Evolutionary conservation across 805 yeast species (phyloP).

Genomic region (Cyberlindnera euphorbiiphila): DNA sequence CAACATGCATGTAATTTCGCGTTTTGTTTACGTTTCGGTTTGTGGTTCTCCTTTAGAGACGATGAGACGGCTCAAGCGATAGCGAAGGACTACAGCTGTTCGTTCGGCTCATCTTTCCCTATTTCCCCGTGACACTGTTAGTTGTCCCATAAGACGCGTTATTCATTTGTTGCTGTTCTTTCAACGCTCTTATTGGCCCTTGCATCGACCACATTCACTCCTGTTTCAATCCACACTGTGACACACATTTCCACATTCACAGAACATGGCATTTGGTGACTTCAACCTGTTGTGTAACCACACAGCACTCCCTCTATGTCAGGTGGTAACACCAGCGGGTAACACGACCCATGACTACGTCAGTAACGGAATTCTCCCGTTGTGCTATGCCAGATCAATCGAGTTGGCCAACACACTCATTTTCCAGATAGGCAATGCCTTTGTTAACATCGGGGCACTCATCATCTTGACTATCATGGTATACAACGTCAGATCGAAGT

Average conservation of each 20-base stretch:
- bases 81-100: no score
- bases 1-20: constrained; percentile 2
- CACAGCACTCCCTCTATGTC: constrained; percentile 77
- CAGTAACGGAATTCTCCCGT: constrained; percentile 62
- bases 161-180: no score
- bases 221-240: no score
- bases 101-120: no score
- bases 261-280: constrained; percentile 60
- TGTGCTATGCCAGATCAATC: constrained; percentile 82
- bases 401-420: constrained; percentile 88
- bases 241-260: background rate
- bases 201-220: no score
- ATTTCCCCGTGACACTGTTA: no score
- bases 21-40: constrained; percentile 16
- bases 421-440: constrained; percentile 83
- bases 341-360: constrained; percentile 29
- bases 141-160: no score
- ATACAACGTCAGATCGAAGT: constrained; percentile 75
- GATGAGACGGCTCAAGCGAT: no score
- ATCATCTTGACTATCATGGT: constrained; percentile 63
- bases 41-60: no score
- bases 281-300: constrained; percentile 56
- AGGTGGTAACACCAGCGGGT: constrained; percentile 57
- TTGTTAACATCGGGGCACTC: constrained; percentile 75
- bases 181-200: no score